Base-by-base conservation (phyloP, 2,329 filamentous ascomycete genomes). In the Diaporthe aspalathi region DNA sequence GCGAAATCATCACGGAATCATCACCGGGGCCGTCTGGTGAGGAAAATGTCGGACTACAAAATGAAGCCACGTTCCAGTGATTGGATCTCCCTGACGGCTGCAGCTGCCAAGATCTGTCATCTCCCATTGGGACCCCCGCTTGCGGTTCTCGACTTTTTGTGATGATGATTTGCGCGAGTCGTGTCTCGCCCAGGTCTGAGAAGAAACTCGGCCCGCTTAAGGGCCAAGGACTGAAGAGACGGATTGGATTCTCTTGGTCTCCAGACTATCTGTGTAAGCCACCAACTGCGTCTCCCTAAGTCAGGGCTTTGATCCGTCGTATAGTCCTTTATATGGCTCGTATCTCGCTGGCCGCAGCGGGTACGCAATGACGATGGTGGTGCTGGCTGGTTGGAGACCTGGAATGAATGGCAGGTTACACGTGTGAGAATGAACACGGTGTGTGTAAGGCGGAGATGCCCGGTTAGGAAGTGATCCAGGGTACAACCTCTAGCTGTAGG, bases 341-440 rank as follows among this genome's bases (percentile, higher is more conserved):
- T 24, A 43, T 63, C 20, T 20, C 49, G 27, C 43, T 49, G 20
- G 57, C 27, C 20, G 43, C 27, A 38, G n/a, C 24, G 17, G 43
- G 50, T 52, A 38, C 32, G 35, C 24, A 17, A 17, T 68, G 35
- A 54, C 22, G 22, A 52, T 60, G 32, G 27, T 60, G 43, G n/a
- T 27, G 66, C 54, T 40, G 12, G 29, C 45, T 65, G 43, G 14
- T 38, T 50, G 40, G 24, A 38, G 35, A 68, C 29, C 20, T 43
- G 67, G 53, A 52, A 50, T 57, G 40, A 32, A 68, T 71, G 63
- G 54, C 54, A 73, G 56, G 68, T 70, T 70, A 56, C 62, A 70
- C 47, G 22, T 45, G 60, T 63, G 68, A 52, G 52, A 56, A n/a
- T n/a, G 54, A 40, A 49, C 22, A 57, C 40, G 20, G 24, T 71